phyloP scores from a whole-genome alignment of 176 grass and related monocot species.

The Sorghum bicolor region DNA sequence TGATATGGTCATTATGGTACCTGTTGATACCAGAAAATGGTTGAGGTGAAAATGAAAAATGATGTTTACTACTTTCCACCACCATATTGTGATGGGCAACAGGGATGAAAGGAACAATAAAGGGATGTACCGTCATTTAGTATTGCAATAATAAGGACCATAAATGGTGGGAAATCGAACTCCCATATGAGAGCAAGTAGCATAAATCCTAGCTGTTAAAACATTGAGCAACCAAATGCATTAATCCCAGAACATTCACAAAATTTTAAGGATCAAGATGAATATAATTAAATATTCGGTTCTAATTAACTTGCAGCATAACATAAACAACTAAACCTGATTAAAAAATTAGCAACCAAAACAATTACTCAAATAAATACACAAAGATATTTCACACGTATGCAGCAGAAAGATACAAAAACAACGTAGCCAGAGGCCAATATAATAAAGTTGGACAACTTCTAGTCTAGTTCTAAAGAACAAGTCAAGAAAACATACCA shows the following conservation, averaged over 20 bases:
- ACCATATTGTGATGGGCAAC: neutral
- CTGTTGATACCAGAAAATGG: constrained; percentile 1
- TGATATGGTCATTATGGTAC: constrained; percentile 45
- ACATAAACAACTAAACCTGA: neutral
- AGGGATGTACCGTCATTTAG: constrained; percentile 57
- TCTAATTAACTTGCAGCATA: neutral
- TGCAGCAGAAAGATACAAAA: neutral
- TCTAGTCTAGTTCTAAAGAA: neutral
- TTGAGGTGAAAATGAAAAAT: neutral
- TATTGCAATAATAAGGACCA: constrained; percentile 71
- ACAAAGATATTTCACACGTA: neutral
- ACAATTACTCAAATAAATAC: neutral
- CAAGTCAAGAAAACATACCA: constrained; percentile 28
- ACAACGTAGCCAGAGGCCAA: neutral
- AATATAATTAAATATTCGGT: neutral
- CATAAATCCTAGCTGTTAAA: constrained; percentile 60
- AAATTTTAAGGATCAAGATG: neutral
- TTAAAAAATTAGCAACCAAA: neutral
- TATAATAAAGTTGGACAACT: neutral
- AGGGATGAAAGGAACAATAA: constrained; percentile 2
- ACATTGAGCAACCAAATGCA: neutral
- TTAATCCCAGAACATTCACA: neutral
- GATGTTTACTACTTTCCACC: neutral
- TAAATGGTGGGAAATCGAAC: constrained; percentile 56
- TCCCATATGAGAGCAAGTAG: constrained; percentile 55